Percentiles rank a stretch among this genome's conserved stretches.
These are phyloP conservation scores for Solanum phureja DNA, from an alignment of 257 asterid species.

Conservation along the genomic window DNA sequence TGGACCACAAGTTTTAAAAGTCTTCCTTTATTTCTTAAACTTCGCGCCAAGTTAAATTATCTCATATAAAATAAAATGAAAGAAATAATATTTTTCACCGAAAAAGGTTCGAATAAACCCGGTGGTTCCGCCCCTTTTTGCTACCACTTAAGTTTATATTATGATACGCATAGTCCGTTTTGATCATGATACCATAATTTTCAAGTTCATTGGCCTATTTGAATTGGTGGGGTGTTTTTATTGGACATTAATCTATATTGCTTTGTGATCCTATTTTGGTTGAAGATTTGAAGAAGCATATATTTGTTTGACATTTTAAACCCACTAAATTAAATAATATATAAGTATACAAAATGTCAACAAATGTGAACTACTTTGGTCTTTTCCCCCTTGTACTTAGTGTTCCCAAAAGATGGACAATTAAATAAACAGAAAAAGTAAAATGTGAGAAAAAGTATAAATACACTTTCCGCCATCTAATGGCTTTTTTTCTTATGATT, in stretches of 20 bases:
- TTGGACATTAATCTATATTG: not conserved
- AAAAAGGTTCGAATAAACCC: rapidly evolving
- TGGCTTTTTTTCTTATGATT: not conserved
- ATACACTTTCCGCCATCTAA: not conserved
- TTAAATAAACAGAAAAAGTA: not conserved
- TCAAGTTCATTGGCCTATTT: not conserved
- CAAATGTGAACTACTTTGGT: not conserved
- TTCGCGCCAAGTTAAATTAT: too few relatives aligned
- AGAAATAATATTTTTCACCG: too few relatives aligned
- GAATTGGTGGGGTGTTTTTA: not conserved
- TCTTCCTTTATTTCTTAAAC: too few relatives aligned
- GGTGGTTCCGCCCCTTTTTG: rapidly evolving
- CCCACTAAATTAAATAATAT: not conserved
- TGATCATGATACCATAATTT: not conserved
- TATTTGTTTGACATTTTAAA: not conserved
- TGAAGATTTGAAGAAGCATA: not conserved
- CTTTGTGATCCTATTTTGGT: not conserved
- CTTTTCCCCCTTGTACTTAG: not conserved
- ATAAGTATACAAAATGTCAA: not conserved
- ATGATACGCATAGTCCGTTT: not conserved
- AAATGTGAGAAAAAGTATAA: not conserved
- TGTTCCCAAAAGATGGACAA: not conserved
- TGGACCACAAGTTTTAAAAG: too few relatives aligned
- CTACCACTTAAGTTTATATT: not conserved
- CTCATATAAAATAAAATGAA: too few relatives aligned